Percentiles rank a stretch among this genome's conserved stretches.
phyloP scores from a whole-genome alignment of 768 basidiomycete genomes.

The Cystofilobasidium ferigula region DNA sequence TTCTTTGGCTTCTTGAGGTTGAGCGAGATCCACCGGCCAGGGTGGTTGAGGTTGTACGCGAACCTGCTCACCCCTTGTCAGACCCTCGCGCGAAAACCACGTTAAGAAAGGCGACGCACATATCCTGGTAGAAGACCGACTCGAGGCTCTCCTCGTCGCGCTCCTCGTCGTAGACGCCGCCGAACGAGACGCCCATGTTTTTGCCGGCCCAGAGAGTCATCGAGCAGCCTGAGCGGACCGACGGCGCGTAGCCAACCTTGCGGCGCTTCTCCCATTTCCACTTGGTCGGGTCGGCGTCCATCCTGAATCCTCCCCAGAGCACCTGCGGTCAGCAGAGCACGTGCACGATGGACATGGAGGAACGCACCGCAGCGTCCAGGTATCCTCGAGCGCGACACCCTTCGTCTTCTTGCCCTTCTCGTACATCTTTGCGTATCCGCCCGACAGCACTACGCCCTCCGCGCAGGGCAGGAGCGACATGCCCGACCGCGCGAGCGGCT shows the following conservation, averaged over 20 bases:
- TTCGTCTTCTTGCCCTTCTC: slow-evolving; percentile 69
- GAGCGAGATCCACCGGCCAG: slow-evolving; percentile 69
- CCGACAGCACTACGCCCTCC: slow-evolving; percentile 71
- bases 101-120: slow-evolving; percentile 43
- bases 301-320: slow-evolving; percentile 33
- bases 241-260: slow-evolving; percentile 60
- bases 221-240: slow-evolving; percentile 65
- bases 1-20: slow-evolving; percentile 56
- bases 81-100: background rate
- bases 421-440: slow-evolving; percentile 90
- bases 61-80: slow-evolving; percentile 43
- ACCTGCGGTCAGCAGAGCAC: background rate
- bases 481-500: slow-evolving; percentile 50
- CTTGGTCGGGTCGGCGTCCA: slow-evolving; percentile 43
- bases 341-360: slow-evolving; percentile 6
- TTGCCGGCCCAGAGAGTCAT: slow-evolving; percentile 70
- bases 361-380: slow-evolving; percentile 67
- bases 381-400: slow-evolving; percentile 80
- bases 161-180: slow-evolving; percentile 81
- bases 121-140: slow-evolving; percentile 75
- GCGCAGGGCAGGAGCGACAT: slow-evolving; percentile 70
- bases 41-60: slow-evolving; percentile 62
- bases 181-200: slow-evolving; percentile 66
- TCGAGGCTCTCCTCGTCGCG: slow-evolving; percentile 70
- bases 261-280: slow-evolving; percentile 82